Evolutionary conservation across 1,139 yeast species (phyloP).

Genomic region (Yamadazyma oceani): DNA sequence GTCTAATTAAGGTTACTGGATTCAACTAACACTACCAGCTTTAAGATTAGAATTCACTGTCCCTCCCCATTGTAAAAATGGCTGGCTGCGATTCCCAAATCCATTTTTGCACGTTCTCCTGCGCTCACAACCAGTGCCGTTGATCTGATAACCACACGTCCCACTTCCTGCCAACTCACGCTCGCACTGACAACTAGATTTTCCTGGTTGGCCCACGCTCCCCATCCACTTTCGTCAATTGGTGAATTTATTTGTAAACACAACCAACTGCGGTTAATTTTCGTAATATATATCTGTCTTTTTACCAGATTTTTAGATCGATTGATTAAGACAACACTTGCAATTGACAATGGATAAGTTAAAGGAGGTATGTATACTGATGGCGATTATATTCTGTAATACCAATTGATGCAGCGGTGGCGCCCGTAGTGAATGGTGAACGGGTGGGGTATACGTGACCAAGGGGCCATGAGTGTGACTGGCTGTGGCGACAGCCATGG

Average conservation of each 20-base stretch:
- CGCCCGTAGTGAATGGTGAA: too few relatives aligned
- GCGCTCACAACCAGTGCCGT: background rate
- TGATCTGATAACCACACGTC: background rate
- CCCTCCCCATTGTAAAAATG: conserved; percentile 5
- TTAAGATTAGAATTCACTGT: background rate
- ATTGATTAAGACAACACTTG: conserved; percentile 1
- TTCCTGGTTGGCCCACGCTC: too few relatives aligned
- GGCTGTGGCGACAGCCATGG: too few relatives aligned
- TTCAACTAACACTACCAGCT: background rate
- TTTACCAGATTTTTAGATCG: background rate
- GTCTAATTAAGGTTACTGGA: background rate
- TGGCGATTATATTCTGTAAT: too few relatives aligned
- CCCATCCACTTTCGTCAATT: conserved; percentile 10
- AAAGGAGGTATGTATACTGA: conserved; percentile 51
- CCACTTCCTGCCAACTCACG: background rate
- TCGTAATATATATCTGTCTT: conserved; percentile 5
- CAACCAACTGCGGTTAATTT: conserved; percentile 8
- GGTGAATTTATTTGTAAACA: conserved; percentile 10
- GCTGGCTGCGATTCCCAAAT: conserved; percentile 13
- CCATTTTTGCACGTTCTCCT: background rate
- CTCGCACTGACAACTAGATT: too few relatives aligned
- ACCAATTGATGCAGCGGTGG: too few relatives aligned
- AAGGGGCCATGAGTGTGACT: too few relatives aligned
- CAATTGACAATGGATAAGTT: conserved; percentile 43
- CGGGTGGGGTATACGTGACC: too few relatives aligned